Evolutionary conservation across 192 early-diverging fungal genomes (phyloP), one percentile per base, ranked within the genome.

Genomic region (Entrophospora sp.): DNA sequence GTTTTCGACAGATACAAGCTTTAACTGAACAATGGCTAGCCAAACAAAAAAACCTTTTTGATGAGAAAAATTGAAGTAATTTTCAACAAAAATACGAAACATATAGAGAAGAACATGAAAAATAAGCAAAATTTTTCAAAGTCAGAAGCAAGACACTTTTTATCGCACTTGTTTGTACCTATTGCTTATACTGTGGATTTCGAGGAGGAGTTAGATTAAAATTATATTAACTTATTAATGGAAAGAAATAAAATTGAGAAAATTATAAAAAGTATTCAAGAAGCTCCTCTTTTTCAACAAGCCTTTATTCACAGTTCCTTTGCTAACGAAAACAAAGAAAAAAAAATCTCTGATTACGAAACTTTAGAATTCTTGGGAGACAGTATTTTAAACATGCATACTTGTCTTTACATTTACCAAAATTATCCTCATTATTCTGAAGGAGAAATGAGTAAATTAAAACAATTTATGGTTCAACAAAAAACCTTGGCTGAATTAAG

Each of bases 381-480:
- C 24, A 58, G 55, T 37, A 5, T 58, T 24, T 37, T 58, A 58
- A 58, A 58, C 35, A 35, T 58, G 31, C 24, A 34, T 5, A 36
- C 32, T n/a, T 35, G 55, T 37, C 30, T 58, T 27, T 58, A 35
- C 35, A 58, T 58, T 58, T 58, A 58, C n/a, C 55, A 31, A 0
- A 36, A 34, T 9, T 58, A 13, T 35, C 30, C 55, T 7, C 3
- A 58, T 16, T 58, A 58, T 5, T 16, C 55, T 22, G 55, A 58
- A 58, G 55, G 55, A n/a, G 5, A 58, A 58, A 58, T 58, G 55
- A 58, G 55, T 36, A 58, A 58, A 7, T 58, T 58, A 8, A 58
- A 58, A n/a, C 55, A 58, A 32, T 58, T 58, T 5, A 58, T 58
- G 55, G 32, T 58, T 13, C 55, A 58, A 37, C 31, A 58, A 27